Evolutionary conservation across 306 rosid genomes (phyloP).

Genomic region (Ormosia emarginata): DNA sequence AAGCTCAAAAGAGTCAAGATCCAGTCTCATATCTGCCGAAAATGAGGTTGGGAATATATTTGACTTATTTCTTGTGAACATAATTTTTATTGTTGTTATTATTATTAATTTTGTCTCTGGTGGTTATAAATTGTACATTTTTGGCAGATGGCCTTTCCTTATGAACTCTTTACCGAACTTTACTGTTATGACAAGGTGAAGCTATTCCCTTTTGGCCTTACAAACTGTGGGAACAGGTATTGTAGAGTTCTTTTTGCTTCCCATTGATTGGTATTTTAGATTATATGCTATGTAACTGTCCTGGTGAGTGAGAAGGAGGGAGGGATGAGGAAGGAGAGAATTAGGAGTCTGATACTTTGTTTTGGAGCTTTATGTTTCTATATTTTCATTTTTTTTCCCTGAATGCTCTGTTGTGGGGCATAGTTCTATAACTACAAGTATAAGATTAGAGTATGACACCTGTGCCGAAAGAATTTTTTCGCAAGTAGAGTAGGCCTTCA

Average conservation of each 20-base stretch:
- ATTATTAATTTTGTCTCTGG: not conserved
- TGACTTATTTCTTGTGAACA: conserved; percentile 19
- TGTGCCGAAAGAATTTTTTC: conserved; percentile 1
- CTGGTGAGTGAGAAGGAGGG: not conserved
- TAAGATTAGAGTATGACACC: conserved; percentile 4
- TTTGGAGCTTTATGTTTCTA: conserved; percentile 7
- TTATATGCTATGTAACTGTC: conserved; percentile 11
- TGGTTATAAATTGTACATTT: conserved; percentile 30
- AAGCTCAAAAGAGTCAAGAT: conserved; percentile 54
- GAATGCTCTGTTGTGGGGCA: not conserved
- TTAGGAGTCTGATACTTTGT: not conserved
- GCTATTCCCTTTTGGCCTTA: conserved; percentile 67
- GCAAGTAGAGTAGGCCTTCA: not conserved
- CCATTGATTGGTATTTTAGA: conserved; percentile 1
- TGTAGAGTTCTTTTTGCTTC: conserved; percentile 18
- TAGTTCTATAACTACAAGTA: not conserved
- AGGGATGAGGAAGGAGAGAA: conserved; percentile 4
- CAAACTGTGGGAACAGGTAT: conserved; percentile 83
- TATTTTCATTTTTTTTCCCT: not conserved
- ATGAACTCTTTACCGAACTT: conserved; percentile 55
- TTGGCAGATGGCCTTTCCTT: conserved; percentile 64
- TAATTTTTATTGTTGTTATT: not conserved
- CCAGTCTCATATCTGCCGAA: conserved; percentile 30
- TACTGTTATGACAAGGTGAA: conserved; percentile 58
- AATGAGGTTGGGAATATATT: conserved; percentile 44